Base-by-base conservation (phyloP, 768 basidiomycete species). In the Kondoa subrosea region DNA sequence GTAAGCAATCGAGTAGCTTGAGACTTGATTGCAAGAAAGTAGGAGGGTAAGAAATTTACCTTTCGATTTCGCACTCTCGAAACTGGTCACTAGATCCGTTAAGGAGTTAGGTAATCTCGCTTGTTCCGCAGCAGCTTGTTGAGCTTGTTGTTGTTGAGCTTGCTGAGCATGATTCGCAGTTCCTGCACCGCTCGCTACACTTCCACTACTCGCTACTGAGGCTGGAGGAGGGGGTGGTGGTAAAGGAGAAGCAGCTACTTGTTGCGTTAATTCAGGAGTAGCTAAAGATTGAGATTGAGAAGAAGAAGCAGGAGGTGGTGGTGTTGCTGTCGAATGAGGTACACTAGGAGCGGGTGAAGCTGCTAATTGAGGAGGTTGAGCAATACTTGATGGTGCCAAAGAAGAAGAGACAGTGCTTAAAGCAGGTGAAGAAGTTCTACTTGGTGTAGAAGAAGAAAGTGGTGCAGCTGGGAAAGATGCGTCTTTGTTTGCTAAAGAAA, bases 11-110 rank as follows among this genome's bases (percentile, higher is more conserved):
- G 0, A 59, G 26, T n/a, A 27, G 1, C 56, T 59, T 30, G 21
- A 1, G 32, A 68, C 26, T n/a, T 29, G 25, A 16, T 57, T 4
- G 4, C 25, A 67, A 4, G 25, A 60, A 50, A 17, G 12, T 31
- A 34, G 15, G 31, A 32, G 25, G 26, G 60, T n/a, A n/a, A 31
- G 26, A 56, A 8, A 66, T 72, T 65, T 64, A 91, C 92, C 91
- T 77, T 95, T 91, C 80, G 93, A 91, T 79, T 96, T 97, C 57
- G 93, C 91, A 59, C 82, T 87, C 80, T 97, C 93, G 75, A 96
- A 97, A 56, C 89, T 91, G 26, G 87, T 84, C 56, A 96, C 91
- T 65, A 99, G 81, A 75, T 96, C 93, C 14, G 89, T 89, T 75
- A 99, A 76, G 30, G 85, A 89, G 67, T 85, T 88, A 21, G 89